These are phyloP conservation scores for Plasmodium billcollinsi DNA, from an alignment of 169 alveolate species.

Conservation along the genomic window DNA sequence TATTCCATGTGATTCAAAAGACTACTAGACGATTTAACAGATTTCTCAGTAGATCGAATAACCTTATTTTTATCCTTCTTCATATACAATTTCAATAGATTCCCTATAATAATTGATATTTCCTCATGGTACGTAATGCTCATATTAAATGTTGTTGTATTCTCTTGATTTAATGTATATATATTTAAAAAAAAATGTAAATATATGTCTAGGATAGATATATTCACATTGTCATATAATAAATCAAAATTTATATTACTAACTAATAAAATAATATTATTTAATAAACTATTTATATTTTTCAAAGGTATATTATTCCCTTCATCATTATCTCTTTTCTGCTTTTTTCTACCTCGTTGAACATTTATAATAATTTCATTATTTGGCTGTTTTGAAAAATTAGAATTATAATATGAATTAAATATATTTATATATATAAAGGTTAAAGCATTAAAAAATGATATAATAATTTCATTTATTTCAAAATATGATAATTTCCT, in stretches of 20 bases:
- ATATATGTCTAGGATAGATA: constrained; percentile 42
- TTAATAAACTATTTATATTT: constrained; percentile 59
- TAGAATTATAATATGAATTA: constrained; percentile 43
- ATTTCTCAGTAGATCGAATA: too few species aligned
- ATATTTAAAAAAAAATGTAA: constrained; percentile 62
- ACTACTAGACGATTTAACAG: not conserved
- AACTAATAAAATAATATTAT: constrained; percentile 62
- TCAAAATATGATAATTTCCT: constrained; percentile 61
- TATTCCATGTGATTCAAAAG: not conserved
- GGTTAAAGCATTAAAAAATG: constrained; percentile 68
- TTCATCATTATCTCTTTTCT: constrained; percentile 64
- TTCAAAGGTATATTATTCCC: constrained; percentile 37
- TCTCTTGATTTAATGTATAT: constrained; percentile 52
- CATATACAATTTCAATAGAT: constrained; percentile 28
- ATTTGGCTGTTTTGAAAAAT: constrained; percentile 48
- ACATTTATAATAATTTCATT: constrained; percentile 31
- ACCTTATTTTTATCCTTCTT: not conserved
- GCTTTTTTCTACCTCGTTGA: constrained; percentile 74
- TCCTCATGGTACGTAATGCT: constrained; percentile 24
- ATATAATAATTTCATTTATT: constrained; percentile 45
- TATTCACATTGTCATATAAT: constrained; percentile 34
- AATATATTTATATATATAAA: constrained; percentile 63
- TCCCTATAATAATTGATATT: constrained; percentile 34
- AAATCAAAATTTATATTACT: constrained; percentile 40
- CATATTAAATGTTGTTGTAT: constrained; percentile 45